Evolutionary conservation across 768 basidiomycete genomes (phyloP).

Genomic region (Russula sp.): DNA sequence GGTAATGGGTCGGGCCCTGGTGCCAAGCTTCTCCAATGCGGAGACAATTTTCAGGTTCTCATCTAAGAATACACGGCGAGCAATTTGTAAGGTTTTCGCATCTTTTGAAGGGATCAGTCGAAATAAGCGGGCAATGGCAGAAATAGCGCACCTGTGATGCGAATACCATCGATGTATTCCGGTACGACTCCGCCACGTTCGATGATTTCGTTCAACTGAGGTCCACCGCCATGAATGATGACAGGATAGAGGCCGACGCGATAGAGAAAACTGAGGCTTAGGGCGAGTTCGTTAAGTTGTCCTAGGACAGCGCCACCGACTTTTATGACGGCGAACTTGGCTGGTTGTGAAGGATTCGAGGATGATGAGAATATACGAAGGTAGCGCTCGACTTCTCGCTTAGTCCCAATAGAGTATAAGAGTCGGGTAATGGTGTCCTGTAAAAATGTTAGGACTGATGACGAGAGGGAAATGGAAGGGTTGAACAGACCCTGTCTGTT

Average conservation of each 20-base stretch:
- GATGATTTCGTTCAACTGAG: conserved; percentile 90
- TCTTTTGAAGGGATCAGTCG: conserved; percentile 41
- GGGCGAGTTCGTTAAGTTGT: conserved; percentile 87
- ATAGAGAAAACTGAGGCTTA: conserved; percentile 94
- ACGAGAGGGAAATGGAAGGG: neutral
- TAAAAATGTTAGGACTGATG: neutral
- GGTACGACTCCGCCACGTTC: conserved; percentile 90
- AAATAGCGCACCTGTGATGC: conserved; percentile 72
- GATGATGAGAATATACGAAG: conserved; percentile 97
- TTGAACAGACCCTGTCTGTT: conserved; percentile 58
- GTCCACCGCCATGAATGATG: conserved; percentile 93
- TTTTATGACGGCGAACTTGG: conserved; percentile 97
- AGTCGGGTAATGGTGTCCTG: conserved; percentile 97
- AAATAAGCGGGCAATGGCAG: neutral
- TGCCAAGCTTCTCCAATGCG: conserved; percentile 90
- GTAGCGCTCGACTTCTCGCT: conserved; percentile 97
- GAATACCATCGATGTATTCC: conserved; percentile 96
- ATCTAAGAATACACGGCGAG: conserved; percentile 93
- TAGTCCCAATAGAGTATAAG: conserved; percentile 93
- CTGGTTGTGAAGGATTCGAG: conserved; percentile 80
- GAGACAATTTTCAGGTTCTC: conserved; percentile 94
- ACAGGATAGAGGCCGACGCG: conserved; percentile 97
- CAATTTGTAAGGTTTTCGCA: conserved; percentile 89
- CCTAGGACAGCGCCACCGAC: conserved; percentile 94
- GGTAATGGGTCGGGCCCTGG: conserved; percentile 95